Conservation (phyloP, 805 yeast species). For the Maudiozyma serrabonitensis region DNA sequence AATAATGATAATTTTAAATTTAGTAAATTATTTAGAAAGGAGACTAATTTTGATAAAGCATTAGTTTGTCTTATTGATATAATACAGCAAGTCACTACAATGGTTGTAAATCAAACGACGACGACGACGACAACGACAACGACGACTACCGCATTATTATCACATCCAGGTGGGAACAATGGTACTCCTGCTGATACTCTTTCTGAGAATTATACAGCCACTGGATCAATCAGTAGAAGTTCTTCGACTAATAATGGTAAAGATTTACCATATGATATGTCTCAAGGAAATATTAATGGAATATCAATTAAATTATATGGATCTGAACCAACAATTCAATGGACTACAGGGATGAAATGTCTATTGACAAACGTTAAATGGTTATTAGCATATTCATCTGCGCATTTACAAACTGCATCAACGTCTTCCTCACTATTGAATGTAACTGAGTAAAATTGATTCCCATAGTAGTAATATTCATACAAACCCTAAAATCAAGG, state of each 20-base stretch:
- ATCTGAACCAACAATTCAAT: conserved; percentile 54
- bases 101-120: conserved; percentile 16
- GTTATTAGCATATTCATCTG: conserved; percentile 71
- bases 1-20: conserved; percentile 63
- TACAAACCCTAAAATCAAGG: no score
- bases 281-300: conserved; percentile 66
- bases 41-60: conserved; percentile 68
- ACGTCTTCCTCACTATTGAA: no score
- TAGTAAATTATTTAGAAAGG: conserved; percentile 56
- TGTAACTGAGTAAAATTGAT: no score
- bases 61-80: conserved; percentile 62
- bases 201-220: neutral
- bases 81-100: conserved; percentile 17
- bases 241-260: conserved; percentile 1
- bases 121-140: neutral
- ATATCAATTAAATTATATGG: conserved; percentile 62
- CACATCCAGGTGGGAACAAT: neutral
- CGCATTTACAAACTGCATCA: conserved; percentile 3
- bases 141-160: neutral
- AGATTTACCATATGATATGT: conserved; percentile 67
- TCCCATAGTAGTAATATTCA: no score
- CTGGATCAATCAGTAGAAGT: neutral
- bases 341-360: conserved; percentile 86
- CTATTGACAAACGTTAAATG: conserved; percentile 73
- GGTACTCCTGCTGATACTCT: neutral